Evolutionary conservation across 2,329 filamentous ascomycete genomes (phyloP), one percentile per base, ranked within the genome.

Genomic region (Graphiopsis chlorocephala): DNA sequence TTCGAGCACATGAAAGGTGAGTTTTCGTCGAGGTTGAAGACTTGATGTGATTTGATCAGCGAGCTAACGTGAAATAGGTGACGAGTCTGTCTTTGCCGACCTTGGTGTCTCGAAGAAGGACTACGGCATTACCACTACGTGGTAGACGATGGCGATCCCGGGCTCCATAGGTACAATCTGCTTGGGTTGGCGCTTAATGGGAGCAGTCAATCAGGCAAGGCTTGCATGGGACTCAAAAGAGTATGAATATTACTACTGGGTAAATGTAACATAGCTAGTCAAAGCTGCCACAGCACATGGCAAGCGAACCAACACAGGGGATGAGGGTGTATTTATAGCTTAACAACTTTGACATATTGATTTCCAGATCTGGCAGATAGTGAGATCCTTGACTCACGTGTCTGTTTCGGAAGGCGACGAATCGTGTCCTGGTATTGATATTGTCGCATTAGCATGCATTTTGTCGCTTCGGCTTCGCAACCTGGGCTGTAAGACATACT

Each of bases 111-210:
- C 83, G 64, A 82, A 86, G 7, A 85, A 87, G 65, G 86, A 90
- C 8, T 91, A 90, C 72, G 82, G 84, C 67, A 74, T 91, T 55
- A 82, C 82, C 67, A 88, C 86, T 0, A 88, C 86, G 0, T 91
- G 85, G 85, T 82, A 78, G 28, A 53, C 20, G 50, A 20, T 20
- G n/a, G 12, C 2, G 3, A n/a, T 45, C 23, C 23, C 7, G 11
- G 38, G 38, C 23, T 11, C 38, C n/a, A 20, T 20, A 10, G 38
- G n/a, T 1, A 11, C 12, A 12, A 12, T 8, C 31, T 31, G 17
- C 17, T 53, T 53, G 14, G 4, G 1, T 12, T 20, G 50, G 28
- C 28, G 7, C 31, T 17, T 2, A 10, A 31, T 3, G 29, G 50
- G 50, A 29, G 4, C 8, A 29, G 26, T 4, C 25, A 28, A 26